Base-by-base conservation (phyloP, 805 yeast species). In the Nakazawaea ambrosiae region DNA sequence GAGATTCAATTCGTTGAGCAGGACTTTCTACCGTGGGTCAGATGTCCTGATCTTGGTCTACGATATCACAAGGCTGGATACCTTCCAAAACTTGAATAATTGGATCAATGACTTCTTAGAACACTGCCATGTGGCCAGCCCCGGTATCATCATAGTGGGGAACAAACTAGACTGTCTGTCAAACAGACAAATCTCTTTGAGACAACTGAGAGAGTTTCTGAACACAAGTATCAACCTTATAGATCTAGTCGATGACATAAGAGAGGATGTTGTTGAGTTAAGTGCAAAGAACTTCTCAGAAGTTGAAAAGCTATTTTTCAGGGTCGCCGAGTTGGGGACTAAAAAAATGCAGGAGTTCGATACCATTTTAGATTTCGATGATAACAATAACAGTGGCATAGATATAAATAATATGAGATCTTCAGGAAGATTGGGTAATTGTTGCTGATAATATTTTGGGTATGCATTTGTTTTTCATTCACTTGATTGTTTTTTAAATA, bases 1-100 rank as follows among this genome's bases (percentile, higher is more conserved):
- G 58, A 66, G 97, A 47, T 89, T 90, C 66, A 73, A 75, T 68
- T 67, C 74, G 36, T 68, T 72, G 22, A 63, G 72, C 9, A 70
- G 66, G 49, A 73, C 78, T 4, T 75, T 74, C 45, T 75, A 74
- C 51, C 54, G 81, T 27, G 81, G 81, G 7, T 65, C 79, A 0
- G 80, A 75, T 46, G 70, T 73, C 15, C 75, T 68, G 4, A 60
- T 75, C 6, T 47, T 75, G 30, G 74, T 73, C 15, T 74, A 71
- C 48, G 81, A 75, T 51, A 56, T 71, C 26, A 68, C 78, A 37
- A 68, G 65, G 46, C 68, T 73, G 40, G 75, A 70, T 48, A 61
- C 67, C 16, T 70, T 73, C 37, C 57, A 71, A 33, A 63, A 70
- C 49, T 48, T 73, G 23, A 58, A 35, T 20, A 46, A 45, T 20